phyloP scores from a whole-genome alignment of 768 basidiomycete species.

The Agaricus sinodeliciosus region DNA sequence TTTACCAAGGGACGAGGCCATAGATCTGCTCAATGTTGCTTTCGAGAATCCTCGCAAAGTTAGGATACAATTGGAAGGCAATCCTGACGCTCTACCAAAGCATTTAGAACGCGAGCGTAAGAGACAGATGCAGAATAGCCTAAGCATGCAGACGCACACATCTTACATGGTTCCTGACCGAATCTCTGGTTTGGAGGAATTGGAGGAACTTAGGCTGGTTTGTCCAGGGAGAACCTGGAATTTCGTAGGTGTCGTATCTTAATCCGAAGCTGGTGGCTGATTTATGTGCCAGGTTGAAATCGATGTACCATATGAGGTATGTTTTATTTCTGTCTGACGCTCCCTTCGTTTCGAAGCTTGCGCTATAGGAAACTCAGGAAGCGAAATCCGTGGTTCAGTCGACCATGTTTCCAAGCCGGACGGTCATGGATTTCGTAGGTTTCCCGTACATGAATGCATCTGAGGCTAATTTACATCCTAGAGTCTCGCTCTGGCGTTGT shows the following conservation, averaged over 20 bases:
- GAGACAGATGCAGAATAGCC: conserved; percentile 14
- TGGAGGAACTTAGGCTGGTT: conserved; percentile 70
- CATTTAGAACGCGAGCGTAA: conserved; percentile 1
- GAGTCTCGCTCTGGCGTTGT: conserved; percentile 90
- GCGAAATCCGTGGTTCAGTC: conserved; percentile 52
- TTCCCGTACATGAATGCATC: neutral
- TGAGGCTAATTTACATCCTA: conserved; percentile 21
- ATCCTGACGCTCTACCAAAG: conserved; percentile 36
- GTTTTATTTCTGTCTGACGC: neutral
- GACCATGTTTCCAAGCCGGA: conserved; percentile 72
- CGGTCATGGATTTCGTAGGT: conserved; percentile 87
- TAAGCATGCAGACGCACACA: conserved; percentile 8
- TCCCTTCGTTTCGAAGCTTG: neutral
- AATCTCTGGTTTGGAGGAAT: conserved; percentile 67
- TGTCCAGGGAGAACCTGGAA: conserved; percentile 85
- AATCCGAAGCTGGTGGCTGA: conserved; percentile 2
- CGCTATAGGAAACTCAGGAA: conserved; percentile 55
- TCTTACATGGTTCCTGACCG: conserved; percentile 87
- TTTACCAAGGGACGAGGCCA: conserved; percentile 69
- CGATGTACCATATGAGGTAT: conserved; percentile 74
- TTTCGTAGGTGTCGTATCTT: conserved; percentile 49
- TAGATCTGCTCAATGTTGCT: conserved; percentile 89
- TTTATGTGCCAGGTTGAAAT: conserved; percentile 62
- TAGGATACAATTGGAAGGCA: conserved; percentile 38
- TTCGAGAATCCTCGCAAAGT: conserved; percentile 93